Base-by-base conservation (phyloP, 768 basidiomycete genomes). In the Boletus speciosus region DNA sequence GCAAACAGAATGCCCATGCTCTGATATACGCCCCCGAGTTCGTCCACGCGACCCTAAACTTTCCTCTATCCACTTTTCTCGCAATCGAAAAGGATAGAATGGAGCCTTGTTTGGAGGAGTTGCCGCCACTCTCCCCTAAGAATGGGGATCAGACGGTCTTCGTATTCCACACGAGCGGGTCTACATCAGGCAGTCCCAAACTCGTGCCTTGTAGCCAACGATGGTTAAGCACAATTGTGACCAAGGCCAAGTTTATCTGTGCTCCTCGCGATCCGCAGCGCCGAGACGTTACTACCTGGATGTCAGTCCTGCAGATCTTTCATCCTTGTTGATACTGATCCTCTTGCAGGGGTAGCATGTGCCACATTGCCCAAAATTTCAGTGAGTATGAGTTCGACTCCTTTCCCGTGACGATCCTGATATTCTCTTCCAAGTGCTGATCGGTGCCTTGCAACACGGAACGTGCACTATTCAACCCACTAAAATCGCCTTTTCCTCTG, bases 171-270 rank as follows among this genome's bases (percentile, higher is more conserved):
- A 90, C 89, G 10, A 86, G 84, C 54, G 89, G 89, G 15, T 90
- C 88, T 37, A 90, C 89, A 7, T 90, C 87, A n/a, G 88, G 88
- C 46, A 86, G 82, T 62, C 89, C 89, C 0, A 90, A 89, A 64
- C 82, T 90, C 27, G 85, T 91, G 0, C 86, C 82, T 15, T 85
- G 85, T 70, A 86, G 72, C 61, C 82, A 81, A 60, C 77, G 72
- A 29, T 90, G 88, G 89, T 57, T 91, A 29, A 70, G 80, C 56
- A 69, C 78, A n/a, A 81, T 80, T 3, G 70, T 83, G 48, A 61
- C 74, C n/a, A 91, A 91, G 68, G 81, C 86, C 37, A 66, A 73
- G 54, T 75, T 77, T 55, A 74, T 81, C 50, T 76, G 76, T 54
- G 67, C 64, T 59, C 84, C 85, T 47, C 71, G 67, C 55, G 74